A percentile compares a stretch with the other conserved stretches of the same genome.
phyloP scores from a whole-genome alignment of 805 yeast genomes.

The Pichia deserticola region DNA sequence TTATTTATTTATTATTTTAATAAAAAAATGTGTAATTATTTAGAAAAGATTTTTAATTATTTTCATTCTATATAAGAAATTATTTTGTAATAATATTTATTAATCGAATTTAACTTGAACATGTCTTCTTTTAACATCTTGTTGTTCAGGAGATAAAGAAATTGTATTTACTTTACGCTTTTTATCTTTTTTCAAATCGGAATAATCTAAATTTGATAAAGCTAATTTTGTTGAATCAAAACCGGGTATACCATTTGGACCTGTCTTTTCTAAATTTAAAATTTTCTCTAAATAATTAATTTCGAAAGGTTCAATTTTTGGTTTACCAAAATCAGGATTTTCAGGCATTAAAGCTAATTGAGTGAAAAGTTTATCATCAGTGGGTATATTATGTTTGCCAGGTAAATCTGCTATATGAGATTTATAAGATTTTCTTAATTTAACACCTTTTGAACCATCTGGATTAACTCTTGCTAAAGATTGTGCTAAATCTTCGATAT shows the following conservation, averaged over 20 bases:
- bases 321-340: slow-evolving; percentile 31
- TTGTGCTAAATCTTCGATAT: slow-evolving; percentile 57
- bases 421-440: slow-evolving; percentile 89
- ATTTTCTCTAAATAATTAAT: slow-evolving; percentile 40
- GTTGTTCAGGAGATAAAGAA: slow-evolving; percentile 16
- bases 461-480: slow-evolving; percentile 83
- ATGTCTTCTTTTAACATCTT: slow-evolving; percentile 26
- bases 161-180: slow-evolving; percentile 19
- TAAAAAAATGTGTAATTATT: not conserved
- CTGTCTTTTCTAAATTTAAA: slow-evolving; percentile 56
- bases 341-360: slow-evolving; percentile 32
- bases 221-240: slow-evolving; percentile 65
- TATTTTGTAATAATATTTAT: not conserved
- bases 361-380: slow-evolving; percentile 30
- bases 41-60: not conserved
- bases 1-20: not conserved
- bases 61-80: no score
- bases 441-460: slow-evolving; percentile 86
- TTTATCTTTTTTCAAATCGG: slow-evolving; percentile 17
- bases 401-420: slow-evolving; percentile 85
- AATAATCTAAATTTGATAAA: slow-evolving; percentile 34
- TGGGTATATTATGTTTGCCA: slow-evolving; percentile 67
- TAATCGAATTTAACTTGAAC: slow-evolving; percentile 28
- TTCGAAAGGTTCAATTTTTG: slow-evolving; percentile 41
- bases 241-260: slow-evolving; percentile 68